These are phyloP conservation scores for Fusarium heterosporum DNA, from an alignment of 2,329 filamentous ascomycete genomes.

Conservation along the genomic window DNA sequence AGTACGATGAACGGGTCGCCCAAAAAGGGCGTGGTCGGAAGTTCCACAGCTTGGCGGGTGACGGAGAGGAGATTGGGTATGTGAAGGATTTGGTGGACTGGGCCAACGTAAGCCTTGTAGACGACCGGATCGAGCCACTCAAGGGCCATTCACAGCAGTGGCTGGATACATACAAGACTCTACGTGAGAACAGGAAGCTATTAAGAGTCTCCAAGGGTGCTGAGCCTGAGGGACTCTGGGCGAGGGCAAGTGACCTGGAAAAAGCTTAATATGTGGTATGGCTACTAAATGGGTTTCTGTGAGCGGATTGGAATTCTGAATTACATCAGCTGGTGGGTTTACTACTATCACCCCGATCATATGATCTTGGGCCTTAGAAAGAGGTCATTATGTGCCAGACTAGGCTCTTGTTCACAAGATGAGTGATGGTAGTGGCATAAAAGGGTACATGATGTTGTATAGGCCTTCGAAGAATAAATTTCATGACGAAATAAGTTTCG, in stretches of 20 bases:
- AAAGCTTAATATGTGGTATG: neutral
- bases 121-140: slow-evolving; percentile 12
- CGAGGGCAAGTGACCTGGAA: slow-evolving; percentile 11
- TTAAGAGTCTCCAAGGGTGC: slow-evolving; percentile 18
- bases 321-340: too few species aligned
- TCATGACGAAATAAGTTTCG: too few species aligned
- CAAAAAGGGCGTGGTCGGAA: slow-evolving; percentile 36
- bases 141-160: slow-evolving; percentile 32
- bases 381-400: too few species aligned
- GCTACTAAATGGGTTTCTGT: too few species aligned
- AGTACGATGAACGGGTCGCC: slow-evolving; percentile 42
- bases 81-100: slow-evolving; percentile 41
- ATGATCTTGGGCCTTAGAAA: too few species aligned
- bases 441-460: too few species aligned
- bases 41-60: slow-evolving; percentile 44
- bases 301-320: too few species aligned
- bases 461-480: too few species aligned
- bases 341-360: too few species aligned
- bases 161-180: slow-evolving; percentile 27
- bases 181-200: slow-evolving; percentile 26
- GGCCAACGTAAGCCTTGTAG: slow-evolving; percentile 32
- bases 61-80: slow-evolving; percentile 42
- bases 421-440: too few species aligned
- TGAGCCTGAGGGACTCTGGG: slow-evolving; percentile 32
- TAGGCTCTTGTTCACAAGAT: too few species aligned